Conservation (phyloP, 2,329 filamentous ascomycete genomes). For the Alternaria sp. region DNA sequence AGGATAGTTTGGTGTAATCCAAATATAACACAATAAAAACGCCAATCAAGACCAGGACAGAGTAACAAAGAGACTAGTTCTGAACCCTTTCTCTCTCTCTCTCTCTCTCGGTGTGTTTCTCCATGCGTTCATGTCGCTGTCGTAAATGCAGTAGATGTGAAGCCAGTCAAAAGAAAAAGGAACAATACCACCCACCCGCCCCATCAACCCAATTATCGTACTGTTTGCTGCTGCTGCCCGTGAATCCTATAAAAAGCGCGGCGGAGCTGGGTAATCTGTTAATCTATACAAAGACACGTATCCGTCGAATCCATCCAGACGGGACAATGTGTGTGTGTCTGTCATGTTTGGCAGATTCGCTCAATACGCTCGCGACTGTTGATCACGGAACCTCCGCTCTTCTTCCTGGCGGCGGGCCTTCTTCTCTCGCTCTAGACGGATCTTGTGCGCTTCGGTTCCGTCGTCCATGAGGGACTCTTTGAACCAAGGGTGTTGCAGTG, state of each 20-base stretch:
- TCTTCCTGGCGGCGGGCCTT: constrained; percentile 43
- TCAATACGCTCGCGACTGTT: constrained; percentile 29
- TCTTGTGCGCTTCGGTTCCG: constrained; percentile 68
- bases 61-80: constrained; percentile 19
- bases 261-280: constrained; percentile 7
- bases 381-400: constrained; percentile 38
- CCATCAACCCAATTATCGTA: not conserved
- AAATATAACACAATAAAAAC: constrained; percentile 40
- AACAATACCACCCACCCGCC: constrained; percentile 11
- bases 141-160: constrained; percentile 49
- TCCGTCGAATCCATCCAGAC: not conserved
- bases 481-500: constrained; percentile 71
- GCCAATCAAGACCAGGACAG: constrained; percentile 28
- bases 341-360: constrained; percentile 4
- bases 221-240: not conserved
- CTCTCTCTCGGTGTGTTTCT: constrained; percentile 13
- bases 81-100: not conserved
- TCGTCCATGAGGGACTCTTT: constrained; percentile 69
- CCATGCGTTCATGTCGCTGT: constrained; percentile 46
- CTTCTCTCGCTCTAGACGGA: constrained; percentile 55
- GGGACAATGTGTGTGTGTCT: not conserved
- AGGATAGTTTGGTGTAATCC: constrained; percentile 28
- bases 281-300: constrained; percentile 10
- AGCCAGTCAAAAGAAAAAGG: constrained; percentile 20
- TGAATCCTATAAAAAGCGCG: constrained; percentile 1